Evolutionary conservation across 768 basidiomycete species (phyloP).

Genomic region (Fibroporia radiculosa): DNA sequence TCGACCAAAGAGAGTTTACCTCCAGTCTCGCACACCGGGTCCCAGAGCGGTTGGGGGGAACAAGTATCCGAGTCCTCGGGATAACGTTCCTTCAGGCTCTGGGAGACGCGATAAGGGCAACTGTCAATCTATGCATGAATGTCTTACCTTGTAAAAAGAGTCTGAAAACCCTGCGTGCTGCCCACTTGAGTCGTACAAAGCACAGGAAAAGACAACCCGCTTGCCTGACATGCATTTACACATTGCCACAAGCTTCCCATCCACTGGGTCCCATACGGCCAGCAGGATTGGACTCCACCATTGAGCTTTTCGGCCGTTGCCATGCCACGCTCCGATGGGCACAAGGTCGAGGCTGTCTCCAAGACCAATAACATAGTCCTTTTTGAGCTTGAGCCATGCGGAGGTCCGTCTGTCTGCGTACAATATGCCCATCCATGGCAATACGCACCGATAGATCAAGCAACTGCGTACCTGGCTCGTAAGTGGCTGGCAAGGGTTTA

Average conservation of each 20-base stretch:
- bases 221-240: slow-evolving; percentile 88
- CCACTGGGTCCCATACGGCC: slow-evolving; percentile 61
- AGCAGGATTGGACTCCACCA: slow-evolving; percentile 93
- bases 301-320: slow-evolving; percentile 78
- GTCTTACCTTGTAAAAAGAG: slow-evolving; percentile 61
- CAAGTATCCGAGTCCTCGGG: slow-evolving; percentile 48
- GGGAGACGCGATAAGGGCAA: slow-evolving; percentile 6
- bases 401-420: slow-evolving; percentile 68
- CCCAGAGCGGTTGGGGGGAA: slow-evolving; percentile 45
- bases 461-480: slow-evolving; percentile 53
- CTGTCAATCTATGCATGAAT: not conserved
- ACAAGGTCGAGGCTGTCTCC: slow-evolving; percentile 72
- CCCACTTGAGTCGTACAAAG: slow-evolving; percentile 9
- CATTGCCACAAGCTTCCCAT: slow-evolving; percentile 61
- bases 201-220: too few species aligned
- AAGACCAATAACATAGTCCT: slow-evolving; percentile 77
- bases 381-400: slow-evolving; percentile 89
- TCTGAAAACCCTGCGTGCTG: slow-evolving; percentile 70
- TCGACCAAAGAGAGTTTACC: slow-evolving; percentile 32
- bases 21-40: slow-evolving; percentile 47
- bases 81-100: slow-evolving; percentile 63
- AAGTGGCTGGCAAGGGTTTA: slow-evolving; percentile 76
- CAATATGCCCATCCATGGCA: not conserved
- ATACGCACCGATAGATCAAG: not conserved
- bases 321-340: slow-evolving; percentile 82